These are phyloP conservation scores for Grifola frondosa DNA, from an alignment of 1,284 basidiomycete genomes.

Conservation along the genomic window DNA sequence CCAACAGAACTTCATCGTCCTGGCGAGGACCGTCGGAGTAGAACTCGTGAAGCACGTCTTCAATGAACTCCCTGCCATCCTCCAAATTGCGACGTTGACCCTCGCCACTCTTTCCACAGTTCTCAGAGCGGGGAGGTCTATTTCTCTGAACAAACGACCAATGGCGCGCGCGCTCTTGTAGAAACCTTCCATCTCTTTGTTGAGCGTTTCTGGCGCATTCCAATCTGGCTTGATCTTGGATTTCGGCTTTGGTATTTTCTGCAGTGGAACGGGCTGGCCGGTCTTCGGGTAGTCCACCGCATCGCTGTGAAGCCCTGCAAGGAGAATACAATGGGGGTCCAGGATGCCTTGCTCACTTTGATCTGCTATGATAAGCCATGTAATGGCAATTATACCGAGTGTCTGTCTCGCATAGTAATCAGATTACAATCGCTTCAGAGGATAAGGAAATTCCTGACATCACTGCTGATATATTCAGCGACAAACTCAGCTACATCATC, in stretches of 20 bases:
- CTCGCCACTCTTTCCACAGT: slow-evolving; percentile 16
- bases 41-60: slow-evolving; percentile 29
- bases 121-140: slow-evolving; percentile 48
- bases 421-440: neutral
- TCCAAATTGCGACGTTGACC: slow-evolving; percentile 21
- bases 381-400: slow-evolving; percentile 60
- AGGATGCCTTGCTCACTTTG: slow-evolving; percentile 52
- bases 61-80: slow-evolving; percentile 17
- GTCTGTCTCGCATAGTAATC: slow-evolving; percentile 35
- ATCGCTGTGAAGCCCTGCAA: slow-evolving; percentile 68
- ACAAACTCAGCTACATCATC: slow-evolving; percentile 73
- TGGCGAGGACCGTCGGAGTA: slow-evolving; percentile 15
- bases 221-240: slow-evolving; percentile 52
- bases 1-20: slow-evolving; percentile 21
- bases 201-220: slow-evolving; percentile 60
- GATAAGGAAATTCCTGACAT: slow-evolving; percentile 39
- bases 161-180: slow-evolving; percentile 55
- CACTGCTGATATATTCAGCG: slow-evolving; percentile 67
- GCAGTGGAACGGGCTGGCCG: slow-evolving; percentile 52
- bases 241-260: slow-evolving; percentile 47
- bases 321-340: slow-evolving; percentile 56
- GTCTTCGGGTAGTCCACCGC: slow-evolving; percentile 70
- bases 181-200: slow-evolving; percentile 35
- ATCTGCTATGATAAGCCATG: slow-evolving; percentile 70
- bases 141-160: slow-evolving; percentile 55